A percentile compares a stretch with the other conserved stretches of the same genome.
Conservation (phyloP, 352 stramenopile species). For the Globisporangium rhizosaccharum region DNA sequence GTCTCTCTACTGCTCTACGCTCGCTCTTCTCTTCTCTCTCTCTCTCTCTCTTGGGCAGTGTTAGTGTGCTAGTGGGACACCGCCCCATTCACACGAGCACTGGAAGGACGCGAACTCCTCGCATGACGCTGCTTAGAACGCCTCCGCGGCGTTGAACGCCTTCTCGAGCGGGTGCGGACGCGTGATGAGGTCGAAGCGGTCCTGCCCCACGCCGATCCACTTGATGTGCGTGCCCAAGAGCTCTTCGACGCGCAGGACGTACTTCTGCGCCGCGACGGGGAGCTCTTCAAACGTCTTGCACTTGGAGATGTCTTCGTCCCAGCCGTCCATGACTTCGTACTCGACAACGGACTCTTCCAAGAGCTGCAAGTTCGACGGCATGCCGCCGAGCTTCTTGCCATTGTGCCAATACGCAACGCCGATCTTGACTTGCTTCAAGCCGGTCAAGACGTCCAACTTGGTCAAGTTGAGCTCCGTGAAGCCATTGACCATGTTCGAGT, state of each 20-base stretch:
- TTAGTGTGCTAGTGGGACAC: too few species aligned
- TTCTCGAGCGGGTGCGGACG: constrained; percentile 73
- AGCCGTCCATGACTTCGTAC: constrained; percentile 92
- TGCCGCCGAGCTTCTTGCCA: constrained; percentile 91
- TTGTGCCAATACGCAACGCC: constrained; percentile 94
- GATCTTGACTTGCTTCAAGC: constrained; percentile 94
- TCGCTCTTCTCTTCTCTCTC: too few species aligned
- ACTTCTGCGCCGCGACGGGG: constrained; percentile 92
- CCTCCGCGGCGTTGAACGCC: constrained; percentile 26
- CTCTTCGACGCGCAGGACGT: constrained; percentile 97
- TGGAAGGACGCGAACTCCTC: too few species aligned
- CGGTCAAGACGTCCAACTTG: constrained; percentile 98
- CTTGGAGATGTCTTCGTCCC: constrained; percentile 96
- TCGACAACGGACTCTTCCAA: constrained; percentile 93
- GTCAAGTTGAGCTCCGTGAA: constrained; percentile 98
- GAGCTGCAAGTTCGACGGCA: constrained; percentile 93
- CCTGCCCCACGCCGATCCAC: constrained; percentile 98
- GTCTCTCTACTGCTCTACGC: too few species aligned
- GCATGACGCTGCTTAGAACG: constrained; percentile 3
- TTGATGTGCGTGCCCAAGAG: constrained; percentile 95
- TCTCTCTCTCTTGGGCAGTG: too few species aligned
- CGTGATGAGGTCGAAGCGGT: constrained; percentile 94
- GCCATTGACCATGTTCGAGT: constrained; percentile 92
- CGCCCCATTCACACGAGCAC: too few species aligned
- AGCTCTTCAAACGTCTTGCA: constrained; percentile 96